A percentile compares a stretch with the other conserved stretches of the same genome.
Evolutionary conservation across 257 asterid genomes (phyloP).

Genomic region (Capsicum rhomboideum): DNA sequence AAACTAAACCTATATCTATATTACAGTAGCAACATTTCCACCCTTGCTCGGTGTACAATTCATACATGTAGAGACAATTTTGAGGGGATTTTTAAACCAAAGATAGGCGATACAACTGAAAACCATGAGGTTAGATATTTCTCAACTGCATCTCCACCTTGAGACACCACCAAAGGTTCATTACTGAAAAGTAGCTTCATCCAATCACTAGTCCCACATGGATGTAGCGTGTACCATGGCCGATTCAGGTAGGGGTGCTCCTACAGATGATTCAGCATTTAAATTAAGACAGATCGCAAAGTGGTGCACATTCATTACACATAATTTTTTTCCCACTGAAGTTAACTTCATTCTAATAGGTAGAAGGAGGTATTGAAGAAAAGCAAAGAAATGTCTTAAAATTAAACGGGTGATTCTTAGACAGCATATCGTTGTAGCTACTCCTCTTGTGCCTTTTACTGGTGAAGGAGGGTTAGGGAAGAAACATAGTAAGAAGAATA

Average conservation of each 20-base stretch:
- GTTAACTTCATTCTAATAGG: not conserved
- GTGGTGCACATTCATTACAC: not conserved
- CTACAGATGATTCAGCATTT: slow-evolving; percentile 19
- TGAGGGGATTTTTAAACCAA: slow-evolving; percentile 55
- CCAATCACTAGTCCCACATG: slow-evolving; percentile 89
- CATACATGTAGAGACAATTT: slow-evolving; percentile 24
- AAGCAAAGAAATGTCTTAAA: not conserved
- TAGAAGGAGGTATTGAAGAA: not conserved
- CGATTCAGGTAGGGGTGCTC: slow-evolving; percentile 72
- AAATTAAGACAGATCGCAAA: not conserved
- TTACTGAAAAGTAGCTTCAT: slow-evolving; percentile 58
- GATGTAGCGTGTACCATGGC: slow-evolving; percentile 82
- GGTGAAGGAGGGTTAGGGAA: not conserved
- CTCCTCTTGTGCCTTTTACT: not conserved
- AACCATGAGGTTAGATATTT: slow-evolving; percentile 68
- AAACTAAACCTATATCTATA: not conserved
- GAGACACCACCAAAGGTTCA: slow-evolving; percentile 20
- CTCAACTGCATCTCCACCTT: slow-evolving; percentile 16
- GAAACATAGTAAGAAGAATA: not conserved
- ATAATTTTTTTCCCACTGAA: not conserved
- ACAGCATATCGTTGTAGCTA: not conserved
- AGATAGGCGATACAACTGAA: slow-evolving; percentile 66
- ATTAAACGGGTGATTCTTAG: not conserved
- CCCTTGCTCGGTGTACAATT: not conserved
- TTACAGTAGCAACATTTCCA: not conserved